Evolutionary conservation across 176 grass and related monocot species (phyloP).

Genomic region (Lolium multiflorum): DNA sequence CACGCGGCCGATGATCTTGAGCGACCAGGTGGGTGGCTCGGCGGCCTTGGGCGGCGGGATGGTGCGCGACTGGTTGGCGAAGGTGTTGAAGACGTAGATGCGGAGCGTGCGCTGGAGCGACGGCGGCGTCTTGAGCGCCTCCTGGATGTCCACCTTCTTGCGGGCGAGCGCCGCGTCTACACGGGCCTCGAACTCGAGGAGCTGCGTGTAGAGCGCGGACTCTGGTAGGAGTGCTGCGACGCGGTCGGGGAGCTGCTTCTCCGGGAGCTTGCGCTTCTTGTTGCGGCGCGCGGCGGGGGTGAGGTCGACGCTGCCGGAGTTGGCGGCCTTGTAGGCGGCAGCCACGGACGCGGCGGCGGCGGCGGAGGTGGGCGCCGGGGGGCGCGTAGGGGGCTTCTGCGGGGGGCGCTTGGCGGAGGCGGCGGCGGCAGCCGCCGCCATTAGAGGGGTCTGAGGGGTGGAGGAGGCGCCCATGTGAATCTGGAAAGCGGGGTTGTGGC

Average conservation of each 20-base stretch:
- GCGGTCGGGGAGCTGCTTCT: constrained; percentile 93
- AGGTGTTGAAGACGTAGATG: constrained; percentile 97
- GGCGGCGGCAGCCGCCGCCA: constrained; percentile 35
- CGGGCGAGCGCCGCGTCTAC: constrained; percentile 77
- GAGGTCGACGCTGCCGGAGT: constrained; percentile 60
- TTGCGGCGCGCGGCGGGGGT: constrained; percentile 74
- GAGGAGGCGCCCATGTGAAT: constrained; percentile 65
- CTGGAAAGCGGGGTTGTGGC: constrained; percentile 82
- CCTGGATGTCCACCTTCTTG: constrained; percentile 96
- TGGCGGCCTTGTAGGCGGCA: constrained; percentile 46
- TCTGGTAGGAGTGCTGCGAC: constrained; percentile 85
- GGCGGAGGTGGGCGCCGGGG: constrained; percentile 42
- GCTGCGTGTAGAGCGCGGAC: constrained; percentile 91
- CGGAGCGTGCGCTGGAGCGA: constrained; percentile 90
- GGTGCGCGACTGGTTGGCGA: constrained; percentile 75
- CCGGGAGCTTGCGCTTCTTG: constrained; percentile 94
- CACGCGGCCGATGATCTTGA: constrained; percentile 92
- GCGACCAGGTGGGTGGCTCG: constrained; percentile 92
- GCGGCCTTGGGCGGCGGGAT: constrained; percentile 53
- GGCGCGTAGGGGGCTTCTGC: constrained; percentile 66
- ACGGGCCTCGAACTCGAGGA: constrained; percentile 92
- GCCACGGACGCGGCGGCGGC: constrained; percentile 41
- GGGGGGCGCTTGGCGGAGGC: constrained; percentile 72
- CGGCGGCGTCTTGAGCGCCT: constrained; percentile 80
- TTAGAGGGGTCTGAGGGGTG: constrained; percentile 50